Conservation (phyloP, 1,284 basidiomycete genomes). For the Thelephora terrestris region DNA sequence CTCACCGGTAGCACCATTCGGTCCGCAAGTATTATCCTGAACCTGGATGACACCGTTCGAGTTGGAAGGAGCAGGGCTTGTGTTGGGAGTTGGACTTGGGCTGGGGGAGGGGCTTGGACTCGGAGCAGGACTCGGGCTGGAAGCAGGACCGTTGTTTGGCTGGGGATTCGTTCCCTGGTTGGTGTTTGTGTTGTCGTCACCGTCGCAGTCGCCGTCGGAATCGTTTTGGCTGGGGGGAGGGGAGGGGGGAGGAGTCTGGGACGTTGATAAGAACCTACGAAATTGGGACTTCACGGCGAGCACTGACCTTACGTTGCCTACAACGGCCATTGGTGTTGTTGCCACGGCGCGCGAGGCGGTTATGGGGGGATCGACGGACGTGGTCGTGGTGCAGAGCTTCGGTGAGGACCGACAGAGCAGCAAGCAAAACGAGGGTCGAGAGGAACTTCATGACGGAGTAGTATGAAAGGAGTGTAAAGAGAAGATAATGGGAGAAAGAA, state of each 20-base stretch:
- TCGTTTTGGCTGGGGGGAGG: not conserved
- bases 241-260: not conserved
- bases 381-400: conserved; percentile 30
- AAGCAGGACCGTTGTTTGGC: not conserved
- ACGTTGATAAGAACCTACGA: not conserved
- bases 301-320: conserved; percentile 8
- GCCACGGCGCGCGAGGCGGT: conserved; percentile 5
- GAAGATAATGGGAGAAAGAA: conserved; percentile 4
- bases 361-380: conserved; percentile 9
- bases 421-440: conserved; percentile 29
- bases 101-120: conserved; percentile 9
- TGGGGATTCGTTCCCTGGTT: not conserved
- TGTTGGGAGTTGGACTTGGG: conserved; percentile 1
- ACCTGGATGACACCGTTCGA: conserved; percentile 16
- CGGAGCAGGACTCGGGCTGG: not conserved
- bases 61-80: no score
- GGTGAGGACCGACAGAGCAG: conserved; percentile 26
- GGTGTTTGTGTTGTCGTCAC: not conserved
- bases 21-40: conserved; percentile 12
- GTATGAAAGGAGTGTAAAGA: conserved; percentile 6
- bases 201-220: not conserved
- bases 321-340: conserved; percentile 8
- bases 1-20: conserved; percentile 20
- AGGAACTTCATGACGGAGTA: conserved; percentile 23
- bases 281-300: conserved; percentile 1